A percentile compares a stretch with the other conserved stretches of the same genome.
Evolutionary conservation across 2,329 filamentous ascomycete genomes (phyloP).

Genomic region (Bipolaris victoriae): DNA sequence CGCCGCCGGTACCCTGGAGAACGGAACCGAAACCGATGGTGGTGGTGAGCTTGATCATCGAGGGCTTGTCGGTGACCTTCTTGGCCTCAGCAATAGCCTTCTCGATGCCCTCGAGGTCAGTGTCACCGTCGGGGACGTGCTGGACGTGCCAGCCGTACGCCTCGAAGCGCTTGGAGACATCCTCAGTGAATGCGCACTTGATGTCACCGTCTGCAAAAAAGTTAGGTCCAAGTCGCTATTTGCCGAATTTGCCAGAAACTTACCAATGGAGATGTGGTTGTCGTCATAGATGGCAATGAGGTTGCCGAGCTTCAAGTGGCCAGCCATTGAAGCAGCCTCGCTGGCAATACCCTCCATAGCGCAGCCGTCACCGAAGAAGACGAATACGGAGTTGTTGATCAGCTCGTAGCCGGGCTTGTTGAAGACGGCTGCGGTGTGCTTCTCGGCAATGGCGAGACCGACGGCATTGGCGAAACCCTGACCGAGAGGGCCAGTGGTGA

Average conservation of each 20-base stretch:
- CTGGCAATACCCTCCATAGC: slow-evolving; percentile 97
- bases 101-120: slow-evolving; percentile 86
- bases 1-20: slow-evolving; percentile 90
- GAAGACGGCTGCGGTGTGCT: slow-evolving; percentile 87
- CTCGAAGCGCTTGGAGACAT: slow-evolving; percentile 93
- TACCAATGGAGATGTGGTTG: slow-evolving; percentile 90
- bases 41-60: slow-evolving; percentile 94
- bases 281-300: slow-evolving; percentile 97
- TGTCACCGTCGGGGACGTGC: slow-evolving; percentile 84
- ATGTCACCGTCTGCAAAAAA: slow-evolving; percentile 78
- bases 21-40: slow-evolving; percentile 96
- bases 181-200: slow-evolving; percentile 95
- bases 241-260: slow-evolving; percentile 29
- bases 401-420: slow-evolving; percentile 95
- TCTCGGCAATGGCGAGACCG: slow-evolving; percentile 95
- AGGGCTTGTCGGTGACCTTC: slow-evolving; percentile 92
- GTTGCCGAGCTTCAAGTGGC: slow-evolving; percentile 97
- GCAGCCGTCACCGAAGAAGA: slow-evolving; percentile 97
- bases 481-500: slow-evolving; percentile 96
- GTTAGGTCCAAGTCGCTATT: slow-evolving; percentile 20
- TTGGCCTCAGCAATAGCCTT: slow-evolving; percentile 84
- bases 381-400: slow-evolving; percentile 95
- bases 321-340: slow-evolving; percentile 90
- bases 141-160: slow-evolving; percentile 94
- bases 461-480: slow-evolving; percentile 98